Percentiles rank a stretch among this genome's conserved stretches.
phyloP scores from a whole-genome alignment of 2,329 filamentous ascomycete species.

The Cephalotrichum gorgonifer region DNA sequence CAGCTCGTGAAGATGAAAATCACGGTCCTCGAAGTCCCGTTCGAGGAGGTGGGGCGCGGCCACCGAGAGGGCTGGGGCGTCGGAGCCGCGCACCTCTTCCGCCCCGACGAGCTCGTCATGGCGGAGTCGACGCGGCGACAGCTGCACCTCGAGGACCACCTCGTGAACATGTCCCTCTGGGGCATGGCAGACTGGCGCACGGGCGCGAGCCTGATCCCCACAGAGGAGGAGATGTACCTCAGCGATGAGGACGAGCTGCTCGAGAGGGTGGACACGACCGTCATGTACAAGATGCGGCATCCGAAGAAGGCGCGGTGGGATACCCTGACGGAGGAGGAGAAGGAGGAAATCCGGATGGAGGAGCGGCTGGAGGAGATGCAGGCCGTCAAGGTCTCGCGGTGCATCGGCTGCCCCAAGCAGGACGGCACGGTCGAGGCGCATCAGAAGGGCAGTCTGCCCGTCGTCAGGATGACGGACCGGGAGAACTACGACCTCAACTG shows the following conservation, averaged over 20 bases:
- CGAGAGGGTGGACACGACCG: constrained; percentile 18
- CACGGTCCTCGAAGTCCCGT: constrained; percentile 39
- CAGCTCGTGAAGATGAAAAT: constrained; percentile 12
- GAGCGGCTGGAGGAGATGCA: constrained; percentile 15
- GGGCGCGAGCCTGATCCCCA: constrained; percentile 39
- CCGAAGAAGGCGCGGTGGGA: constrained; percentile 33
- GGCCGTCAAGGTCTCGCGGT: constrained; percentile 12
- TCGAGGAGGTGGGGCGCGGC: constrained; percentile 38
- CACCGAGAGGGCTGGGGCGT: constrained; percentile 48
- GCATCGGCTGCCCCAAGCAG: neutral
- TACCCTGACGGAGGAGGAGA: constrained; percentile 23
- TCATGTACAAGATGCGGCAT: constrained; percentile 33
- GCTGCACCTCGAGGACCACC: constrained; percentile 40
- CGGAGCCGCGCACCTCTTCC: constrained; percentile 32
- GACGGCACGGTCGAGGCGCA: neutral
- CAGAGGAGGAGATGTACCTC: constrained; percentile 39
- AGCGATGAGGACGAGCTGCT: constrained; percentile 24
- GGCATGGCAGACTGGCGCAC: constrained; percentile 47
- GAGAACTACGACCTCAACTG: constrained; percentile 8
- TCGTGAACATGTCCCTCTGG: constrained; percentile 50
- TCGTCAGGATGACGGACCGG: constrained; percentile 5
- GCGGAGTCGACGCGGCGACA: constrained; percentile 42
- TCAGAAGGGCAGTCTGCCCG: neutral
- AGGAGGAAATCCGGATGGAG: constrained; percentile 20
- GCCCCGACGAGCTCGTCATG: constrained; percentile 49